Base-by-base conservation (phyloP, 768 basidiomycete species). In the Hericium rajendrae region DNA sequence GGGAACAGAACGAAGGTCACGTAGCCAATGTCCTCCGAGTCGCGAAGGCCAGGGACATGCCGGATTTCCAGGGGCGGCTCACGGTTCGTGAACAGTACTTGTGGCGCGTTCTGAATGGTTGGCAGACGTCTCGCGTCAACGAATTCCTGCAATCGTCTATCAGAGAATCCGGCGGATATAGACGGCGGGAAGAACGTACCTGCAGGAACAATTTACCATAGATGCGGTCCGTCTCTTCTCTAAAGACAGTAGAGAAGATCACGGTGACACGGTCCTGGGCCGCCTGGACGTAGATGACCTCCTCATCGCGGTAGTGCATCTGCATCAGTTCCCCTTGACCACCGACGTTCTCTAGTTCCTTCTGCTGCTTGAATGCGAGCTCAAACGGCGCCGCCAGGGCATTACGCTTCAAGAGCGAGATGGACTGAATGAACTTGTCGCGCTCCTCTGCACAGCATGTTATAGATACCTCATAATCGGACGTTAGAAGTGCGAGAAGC, bases 191-290 rank as follows among this genome's bases (percentile, higher is more conserved):
- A 72, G 60, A 16, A 63, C 62, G 18, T 61, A 92, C 94, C 80
- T 98, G 97, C 54, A 99, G 73, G 76, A 99, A 99, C n/a, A 98
- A 88, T 70, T 93, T 94, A 13, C 97, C 97, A 69, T 92, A 92
- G 52, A 97, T 91, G 55, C 94, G 82, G 71, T 99, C 97, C 1
- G 95, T 97, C 71, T 99, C 97, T 66, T 98, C 97, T 63, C 86
- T 80, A 76, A 99, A 99, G 52, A 97, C 80, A 18, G 97, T 99
- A 3, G 91, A 94, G 74, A 99, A 98, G 67, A 97, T 90, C 57
- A 97, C 91, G 0, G 97, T 98, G 53, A 99, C 95, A 60, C 97
- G 88, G 76, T 99, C 97, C 49, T 84, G 81, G 43, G 90, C 85
- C 2, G 97, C 92, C 67, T 91, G 91, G 43, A 99, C 81, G 68